Evolutionary conservation across 1,139 yeast species (phyloP).

Genomic region (Ogataea hybrid): DNA sequence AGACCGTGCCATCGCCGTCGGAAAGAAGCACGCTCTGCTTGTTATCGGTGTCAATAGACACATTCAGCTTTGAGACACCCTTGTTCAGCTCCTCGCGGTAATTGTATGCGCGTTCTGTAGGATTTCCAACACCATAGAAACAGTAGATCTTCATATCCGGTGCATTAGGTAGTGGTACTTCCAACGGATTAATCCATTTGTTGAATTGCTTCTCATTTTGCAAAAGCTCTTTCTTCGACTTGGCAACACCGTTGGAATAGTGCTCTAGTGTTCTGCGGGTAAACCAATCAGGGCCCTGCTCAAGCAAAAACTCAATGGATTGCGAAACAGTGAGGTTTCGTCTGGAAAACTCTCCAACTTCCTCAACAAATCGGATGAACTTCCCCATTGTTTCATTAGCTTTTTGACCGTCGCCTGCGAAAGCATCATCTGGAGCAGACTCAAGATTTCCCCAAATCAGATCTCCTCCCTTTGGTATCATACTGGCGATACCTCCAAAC

Average conservation of each 20-base stretch:
- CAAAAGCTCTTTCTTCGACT: conserved; percentile 52
- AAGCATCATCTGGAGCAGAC: conserved; percentile 59
- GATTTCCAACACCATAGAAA: conserved; percentile 93
- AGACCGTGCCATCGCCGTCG: conserved; percentile 96
- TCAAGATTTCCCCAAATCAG: conserved; percentile 77
- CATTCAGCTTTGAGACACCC: conserved; percentile 48
- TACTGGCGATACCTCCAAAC: conserved; percentile 92
- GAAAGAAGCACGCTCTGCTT: conserved; percentile 67
- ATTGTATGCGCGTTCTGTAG: conserved; percentile 89
- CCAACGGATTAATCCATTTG: conserved; percentile 93
- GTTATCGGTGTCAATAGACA: conserved; percentile 63
- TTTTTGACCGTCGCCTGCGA: conserved; percentile 28
- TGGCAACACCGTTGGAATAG: conserved; percentile 79
- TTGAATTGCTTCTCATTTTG: conserved; percentile 64
- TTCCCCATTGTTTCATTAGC: conserved; percentile 61
- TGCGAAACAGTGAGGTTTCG: conserved; percentile 62
- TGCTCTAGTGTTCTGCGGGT: conserved; percentile 58
- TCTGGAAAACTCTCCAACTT: conserved; percentile 40
- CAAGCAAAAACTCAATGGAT: conserved; percentile 62
- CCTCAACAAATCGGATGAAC: conserved; percentile 63
- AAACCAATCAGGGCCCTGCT: conserved; percentile 76
- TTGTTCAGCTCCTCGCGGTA: conserved; percentile 64
- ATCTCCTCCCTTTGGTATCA: conserved; percentile 96
- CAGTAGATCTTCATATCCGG: conserved; percentile 89
- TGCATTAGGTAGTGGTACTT: conserved; percentile 86